Conservation (phyloP, 192 early-diverging fungal genomes). For the Gaertneriomyces semiglobifer region DNA sequence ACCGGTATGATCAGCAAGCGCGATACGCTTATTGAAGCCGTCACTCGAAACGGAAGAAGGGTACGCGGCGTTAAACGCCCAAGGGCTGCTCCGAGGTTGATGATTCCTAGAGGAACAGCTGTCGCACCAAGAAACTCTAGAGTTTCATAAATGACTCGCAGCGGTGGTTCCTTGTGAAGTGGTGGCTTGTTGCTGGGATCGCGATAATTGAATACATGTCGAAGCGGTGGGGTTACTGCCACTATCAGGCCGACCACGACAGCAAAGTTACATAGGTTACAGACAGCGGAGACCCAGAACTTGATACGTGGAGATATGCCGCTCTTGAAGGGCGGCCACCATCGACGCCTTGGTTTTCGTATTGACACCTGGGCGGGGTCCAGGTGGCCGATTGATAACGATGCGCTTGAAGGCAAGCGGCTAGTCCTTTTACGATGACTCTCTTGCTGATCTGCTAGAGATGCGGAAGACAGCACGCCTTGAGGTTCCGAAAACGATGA, state of each 20-base stretch:
- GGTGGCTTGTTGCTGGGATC: background rate
- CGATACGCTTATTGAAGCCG: conserved; percentile 14
- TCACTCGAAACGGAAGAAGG: conserved; percentile 26
- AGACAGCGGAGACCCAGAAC: conserved; percentile 2
- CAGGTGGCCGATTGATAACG: background rate
- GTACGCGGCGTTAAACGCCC: conserved; percentile 21
- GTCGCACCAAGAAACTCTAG: conserved; percentile 26
- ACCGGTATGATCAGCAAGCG: conserved; percentile 33
- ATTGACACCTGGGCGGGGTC: conserved; percentile 6
- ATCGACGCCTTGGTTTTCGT: conserved; percentile 11
- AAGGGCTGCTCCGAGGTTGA: conserved; percentile 39
- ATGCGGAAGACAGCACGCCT: too few relatives aligned
- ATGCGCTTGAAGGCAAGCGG: background rate
- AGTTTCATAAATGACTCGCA: conserved; percentile 33
- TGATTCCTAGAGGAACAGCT: conserved; percentile 33
- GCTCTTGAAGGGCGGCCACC: background rate
- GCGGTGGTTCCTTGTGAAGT: conserved; percentile 23
- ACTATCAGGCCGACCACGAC: conserved; percentile 28
- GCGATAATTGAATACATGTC: conserved; percentile 10
- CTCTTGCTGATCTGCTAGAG: too few relatives aligned
- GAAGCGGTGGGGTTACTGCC: conserved; percentile 18
- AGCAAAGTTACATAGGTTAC: conserved; percentile 2
- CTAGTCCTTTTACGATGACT: background rate
- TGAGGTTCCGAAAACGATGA: background rate
- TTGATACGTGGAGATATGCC: background rate